phyloP scores from a whole-genome alignment of 2,329 filamentous ascomycete genomes.

The Endothia cerciana region DNA sequence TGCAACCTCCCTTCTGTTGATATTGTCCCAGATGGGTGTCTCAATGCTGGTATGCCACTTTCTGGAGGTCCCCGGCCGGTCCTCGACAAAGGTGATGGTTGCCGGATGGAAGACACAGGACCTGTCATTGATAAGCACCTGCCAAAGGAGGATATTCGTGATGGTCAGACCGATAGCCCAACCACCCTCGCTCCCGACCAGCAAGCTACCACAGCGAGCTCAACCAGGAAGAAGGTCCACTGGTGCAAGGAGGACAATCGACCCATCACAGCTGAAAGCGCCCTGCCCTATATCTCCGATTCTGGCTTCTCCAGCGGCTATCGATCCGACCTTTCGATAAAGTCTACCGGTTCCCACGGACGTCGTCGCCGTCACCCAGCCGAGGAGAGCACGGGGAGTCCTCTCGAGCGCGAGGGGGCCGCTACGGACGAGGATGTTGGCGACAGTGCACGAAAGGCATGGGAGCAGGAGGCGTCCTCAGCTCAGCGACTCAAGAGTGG shows the following conservation, averaged over 20 bases:
- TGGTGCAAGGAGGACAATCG: conserved; percentile 16
- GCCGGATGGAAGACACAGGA: conserved; percentile 2
- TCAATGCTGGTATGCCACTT: neutral
- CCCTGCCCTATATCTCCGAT: neutral
- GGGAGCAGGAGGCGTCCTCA: neutral
- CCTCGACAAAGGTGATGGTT: neutral
- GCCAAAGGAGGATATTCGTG: neutral
- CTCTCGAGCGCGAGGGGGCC: conserved; percentile 10
- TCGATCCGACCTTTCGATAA: conserved; percentile 8
- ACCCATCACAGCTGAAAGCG: conserved; percentile 10
- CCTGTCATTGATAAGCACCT: neutral
- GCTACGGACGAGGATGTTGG: conserved; percentile 10
- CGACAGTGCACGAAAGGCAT: conserved; percentile 1
- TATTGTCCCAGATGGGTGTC: neutral
- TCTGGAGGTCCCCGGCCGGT: neutral
- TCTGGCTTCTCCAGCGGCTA: conserved; percentile 5
- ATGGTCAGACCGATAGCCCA: neutral
- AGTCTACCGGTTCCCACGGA: conserved; percentile 12
- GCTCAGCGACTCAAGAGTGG: neutral
- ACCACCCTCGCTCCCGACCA: neutral
- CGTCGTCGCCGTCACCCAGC: conserved; percentile 25
- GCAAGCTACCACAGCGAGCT: neutral
- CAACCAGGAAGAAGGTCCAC: conserved; percentile 21
- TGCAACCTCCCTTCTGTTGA: conserved; percentile 23
- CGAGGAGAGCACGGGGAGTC: conserved; percentile 27